Base-by-base conservation (phyloP, 495 filamentous ascomycete species). In the Aspergillus olivimuriae region DNA sequence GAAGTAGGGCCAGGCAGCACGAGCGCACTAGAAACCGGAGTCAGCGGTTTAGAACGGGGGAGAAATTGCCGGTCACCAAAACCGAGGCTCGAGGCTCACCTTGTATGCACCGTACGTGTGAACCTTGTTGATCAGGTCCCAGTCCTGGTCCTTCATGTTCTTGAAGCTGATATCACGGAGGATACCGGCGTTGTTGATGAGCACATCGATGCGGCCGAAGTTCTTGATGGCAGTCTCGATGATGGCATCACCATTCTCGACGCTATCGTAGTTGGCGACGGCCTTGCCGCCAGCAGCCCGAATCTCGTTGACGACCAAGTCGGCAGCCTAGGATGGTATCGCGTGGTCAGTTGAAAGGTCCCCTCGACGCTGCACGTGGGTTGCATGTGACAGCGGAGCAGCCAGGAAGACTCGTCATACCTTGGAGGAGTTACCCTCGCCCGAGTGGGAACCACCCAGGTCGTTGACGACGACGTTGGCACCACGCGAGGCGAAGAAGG, bases 381-480 rank as follows among this genome's bases (percentile, higher is more conserved):
- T n/a, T 15, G 16, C 15, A 22, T 38, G 21, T 40, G 39, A n/a
- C n/a, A n/a, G n/a, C n/a, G n/a, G n/a, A n/a, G n/a, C n/a, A n/a
- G n/a, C n/a, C n/a, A n/a, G n/a, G n/a, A n/a, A n/a, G n/a, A n/a
- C n/a, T n/a, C n/a, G n/a, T n/a, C n/a, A n/a, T 65, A 94, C 90
- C 78, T 87, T 91, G 57, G 75, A 79, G 17, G 87, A 91, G 50
- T 78, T 83, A 50, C 94, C 91, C 70, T 97, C 91, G 51, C 92
- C 92, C 59, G 89, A 87, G 75, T 94, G 90, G 15, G 89, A 94
- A 26, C 83, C 89, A 45, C 92, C 92, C 26, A 98, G 80, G 58
- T 98, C 92, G 61, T 98, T 98, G 51, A 98, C 92, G 30, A 98
- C 90, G 50, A 98, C 86, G 69, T 88, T 97, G 41, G 92, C 92